These are phyloP conservation scores for Phaffomyces thermotolerans DNA, from an alignment of 805 yeast genomes.

Conservation along the genomic window DNA sequence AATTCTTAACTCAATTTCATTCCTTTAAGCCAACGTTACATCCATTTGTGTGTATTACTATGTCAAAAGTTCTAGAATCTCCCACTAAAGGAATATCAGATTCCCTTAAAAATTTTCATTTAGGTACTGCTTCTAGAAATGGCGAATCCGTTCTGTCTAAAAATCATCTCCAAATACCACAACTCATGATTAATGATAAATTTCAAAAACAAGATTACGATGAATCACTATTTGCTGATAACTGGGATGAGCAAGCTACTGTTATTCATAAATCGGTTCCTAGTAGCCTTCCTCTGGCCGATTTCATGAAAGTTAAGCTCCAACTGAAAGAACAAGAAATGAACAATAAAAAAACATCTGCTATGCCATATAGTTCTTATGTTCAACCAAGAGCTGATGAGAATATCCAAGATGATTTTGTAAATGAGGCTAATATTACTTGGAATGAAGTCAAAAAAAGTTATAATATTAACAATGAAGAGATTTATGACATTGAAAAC, in stretches of 20 bases:
- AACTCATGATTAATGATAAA: conserved; percentile 1
- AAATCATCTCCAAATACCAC: conserved; percentile 2
- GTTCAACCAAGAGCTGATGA: too few species aligned
- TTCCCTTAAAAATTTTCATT: conserved; percentile 1
- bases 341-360: neutral
- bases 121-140: neutral
- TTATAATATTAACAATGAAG: conserved; percentile 12
- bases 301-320: conserved; percentile 8
- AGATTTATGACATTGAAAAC: conserved; percentile 4
- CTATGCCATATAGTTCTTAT: neutral
- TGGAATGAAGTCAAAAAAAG: conserved; percentile 20
- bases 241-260: conserved; percentile 5
- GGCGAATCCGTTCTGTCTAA: neutral
- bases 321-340: neutral
- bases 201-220: conserved; percentile 1
- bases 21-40: too few species aligned
- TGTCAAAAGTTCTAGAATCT: conserved; percentile 1
- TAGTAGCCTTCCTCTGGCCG: conserved; percentile 4
- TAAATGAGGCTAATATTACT: conserved; percentile 7
- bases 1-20: neutral
- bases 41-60: neutral
- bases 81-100: conserved; percentile 7
- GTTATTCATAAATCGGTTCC: conserved; percentile 5
- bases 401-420: neutral
- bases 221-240: neutral